These are phyloP conservation scores for Pyracantha coccinea DNA, from an alignment of 331 rosid species.

Conservation along the genomic window DNA sequence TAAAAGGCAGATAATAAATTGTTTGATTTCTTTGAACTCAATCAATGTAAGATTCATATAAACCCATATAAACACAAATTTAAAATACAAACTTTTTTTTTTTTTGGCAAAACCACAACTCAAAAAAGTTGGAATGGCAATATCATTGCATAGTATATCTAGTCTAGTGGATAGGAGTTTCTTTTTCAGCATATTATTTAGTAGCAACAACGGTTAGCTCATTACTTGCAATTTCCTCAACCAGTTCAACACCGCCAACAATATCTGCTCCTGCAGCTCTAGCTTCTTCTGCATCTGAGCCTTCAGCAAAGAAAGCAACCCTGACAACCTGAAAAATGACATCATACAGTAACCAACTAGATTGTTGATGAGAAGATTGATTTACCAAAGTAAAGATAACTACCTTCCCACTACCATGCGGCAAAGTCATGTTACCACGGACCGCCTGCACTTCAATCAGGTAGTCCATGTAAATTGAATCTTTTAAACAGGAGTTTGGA, in stretches of 20 bases:
- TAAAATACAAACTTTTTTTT: background rate
- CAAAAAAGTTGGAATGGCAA: background rate
- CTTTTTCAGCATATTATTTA: background rate
- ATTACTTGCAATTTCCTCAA: slow-evolving; percentile 89
- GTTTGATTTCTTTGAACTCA: background rate
- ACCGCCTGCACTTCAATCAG: slow-evolving; percentile 64
- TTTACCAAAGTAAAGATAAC: background rate
- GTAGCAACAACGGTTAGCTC: slow-evolving; percentile 18
- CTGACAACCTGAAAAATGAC: slow-evolving; percentile 60
- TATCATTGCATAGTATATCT: background rate
- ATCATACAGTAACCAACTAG: slow-evolving; percentile 27
- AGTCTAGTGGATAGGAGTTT: background rate
- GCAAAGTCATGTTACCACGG: slow-evolving; percentile 86
- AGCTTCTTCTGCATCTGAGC: slow-evolving; percentile 94
- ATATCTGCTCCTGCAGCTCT: slow-evolving; percentile 99
- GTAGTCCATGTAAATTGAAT: background rate
- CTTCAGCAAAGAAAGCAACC: slow-evolving; percentile 99
- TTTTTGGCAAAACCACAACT: background rate
- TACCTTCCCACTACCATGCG: slow-evolving; percentile 96
- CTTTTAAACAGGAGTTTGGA: background rate
- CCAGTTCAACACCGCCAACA: slow-evolving; percentile 91
- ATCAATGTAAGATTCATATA: background rate
- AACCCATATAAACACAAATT: background rate
- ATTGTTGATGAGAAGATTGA: slow-evolving; percentile 3
- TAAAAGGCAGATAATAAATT: slow-evolving; percentile 18